Base-by-base conservation (phyloP, 768 basidiomycete genomes). In the Sporobolomyces pararoseus region DNA sequence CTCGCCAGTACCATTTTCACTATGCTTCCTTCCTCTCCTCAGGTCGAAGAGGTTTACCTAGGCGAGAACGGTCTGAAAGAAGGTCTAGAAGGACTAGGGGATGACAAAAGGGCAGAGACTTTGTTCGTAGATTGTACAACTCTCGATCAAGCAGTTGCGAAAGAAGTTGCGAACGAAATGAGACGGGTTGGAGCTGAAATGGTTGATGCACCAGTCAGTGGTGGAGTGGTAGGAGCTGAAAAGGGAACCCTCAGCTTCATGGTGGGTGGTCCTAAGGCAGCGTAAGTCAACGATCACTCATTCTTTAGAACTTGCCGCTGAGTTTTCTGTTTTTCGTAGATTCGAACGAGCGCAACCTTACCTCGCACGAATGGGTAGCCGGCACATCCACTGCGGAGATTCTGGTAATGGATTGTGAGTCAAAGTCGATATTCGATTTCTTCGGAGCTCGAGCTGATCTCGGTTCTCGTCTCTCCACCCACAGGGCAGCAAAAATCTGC, bases 181-280 rank as follows among this genome's bases (percentile, higher is more conserved):
- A 21, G 34, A 14, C 66, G 76, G 19, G 80, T 83, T 32, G 87
- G 88, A 31, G 90, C 87, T 10, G 80, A 80, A 47, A 91, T 96
- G 86, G 83, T 96, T 27, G 94, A 97, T 78, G 92, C 94, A 7
- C 94, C 94, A 4, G 93, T 97, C 1, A 93, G 91, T 55, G 94
- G 94, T 65, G 93, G 91, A 39, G 90, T 91, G 14, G 82, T 88
- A 19, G 94, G 91, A 35, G 94, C 94, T 14, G 87, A 87, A 77
- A 89, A 89, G 21, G 93, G 86, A 31, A 89, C 90, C 2, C 82
- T 97, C 27, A 88, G 91, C 6, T 96, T 98, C 82, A 88, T 98
- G 57, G 90, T 94, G 25, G 94, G 94, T 19, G 91, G 91, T 2
- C 83, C 85, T 6, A 79, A 85, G 44, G 76, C 81, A 16, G 83